phyloP scores from a whole-genome alignment of 1,139 yeast genomes.

The Torulaspora globosa region DNA sequence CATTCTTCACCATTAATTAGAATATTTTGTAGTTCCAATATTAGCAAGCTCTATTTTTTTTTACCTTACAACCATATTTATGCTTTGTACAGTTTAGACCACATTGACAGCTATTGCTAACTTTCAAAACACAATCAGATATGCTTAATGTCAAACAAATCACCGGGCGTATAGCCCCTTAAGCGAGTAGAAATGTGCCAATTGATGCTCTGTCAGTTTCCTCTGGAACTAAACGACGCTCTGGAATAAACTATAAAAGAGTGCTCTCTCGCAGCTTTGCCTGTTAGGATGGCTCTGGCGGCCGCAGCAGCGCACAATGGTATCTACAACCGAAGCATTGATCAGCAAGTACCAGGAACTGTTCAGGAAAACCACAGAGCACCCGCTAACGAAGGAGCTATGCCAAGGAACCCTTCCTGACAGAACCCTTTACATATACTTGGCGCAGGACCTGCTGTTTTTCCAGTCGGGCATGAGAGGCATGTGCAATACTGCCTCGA shows the following conservation, averaged over 20 bases:
- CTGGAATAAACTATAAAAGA: not conserved
- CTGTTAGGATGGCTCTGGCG: not conserved
- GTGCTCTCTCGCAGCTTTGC: no score
- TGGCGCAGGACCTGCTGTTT: slow-evolving; percentile 49
- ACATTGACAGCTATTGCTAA: no score
- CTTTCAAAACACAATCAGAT: no score
- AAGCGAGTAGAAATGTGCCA: no score
- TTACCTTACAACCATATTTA: no score
- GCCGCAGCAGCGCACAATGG: slow-evolving; percentile 4
- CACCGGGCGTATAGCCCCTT: no score
- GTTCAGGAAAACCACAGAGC: slow-evolving; percentile 40
- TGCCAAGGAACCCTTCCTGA: slow-evolving; percentile 47
- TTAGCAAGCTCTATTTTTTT: slow-evolving; percentile 1
- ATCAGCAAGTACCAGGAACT: slow-evolving; percentile 31
- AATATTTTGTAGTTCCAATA: slow-evolving; percentile 1
- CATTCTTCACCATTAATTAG: slow-evolving; percentile 2
- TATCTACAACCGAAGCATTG: slow-evolving; percentile 24
- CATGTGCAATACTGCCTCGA: slow-evolving; percentile 45
- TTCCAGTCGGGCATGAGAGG: slow-evolving; percentile 45
- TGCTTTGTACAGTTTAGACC: no score
- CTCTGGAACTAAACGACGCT: not conserved
- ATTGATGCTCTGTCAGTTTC: not conserved
- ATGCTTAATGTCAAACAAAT: no score
- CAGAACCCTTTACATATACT: slow-evolving; percentile 42
- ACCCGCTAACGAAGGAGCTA: slow-evolving; percentile 45